phyloP scores from a whole-genome alignment of 2,329 filamentous ascomycete genomes.

The Penicillium sp. region DNA sequence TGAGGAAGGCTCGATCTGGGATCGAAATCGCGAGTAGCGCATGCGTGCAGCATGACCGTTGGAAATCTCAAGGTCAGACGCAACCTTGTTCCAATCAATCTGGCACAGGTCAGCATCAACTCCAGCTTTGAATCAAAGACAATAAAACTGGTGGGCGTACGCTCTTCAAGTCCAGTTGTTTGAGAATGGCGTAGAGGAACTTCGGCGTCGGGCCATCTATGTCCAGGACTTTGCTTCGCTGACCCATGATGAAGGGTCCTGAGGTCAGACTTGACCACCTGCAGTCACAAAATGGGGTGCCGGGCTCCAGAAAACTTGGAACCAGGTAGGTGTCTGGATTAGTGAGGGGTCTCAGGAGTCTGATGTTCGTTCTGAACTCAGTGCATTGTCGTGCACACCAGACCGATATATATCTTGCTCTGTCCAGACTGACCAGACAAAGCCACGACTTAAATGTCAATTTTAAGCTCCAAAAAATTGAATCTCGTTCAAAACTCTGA shows the following conservation, averaged over 20 bases:
- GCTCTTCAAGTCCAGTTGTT: constrained; percentile 56
- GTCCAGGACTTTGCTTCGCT: constrained; percentile 48
- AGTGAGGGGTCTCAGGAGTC: not conserved
- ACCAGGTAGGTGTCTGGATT: not conserved
- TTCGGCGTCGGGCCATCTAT: constrained; percentile 53
- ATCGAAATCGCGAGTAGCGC: constrained; percentile 58
- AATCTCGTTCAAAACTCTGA: not conserved
- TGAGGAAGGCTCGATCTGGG: constrained; percentile 51
- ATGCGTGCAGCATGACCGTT: constrained; percentile 61
- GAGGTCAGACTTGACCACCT: not conserved
- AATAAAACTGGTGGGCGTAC: constrained; percentile 35
- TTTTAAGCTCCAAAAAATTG: not conserved
- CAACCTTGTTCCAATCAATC: constrained; percentile 58
- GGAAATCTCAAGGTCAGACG: constrained; percentile 52
- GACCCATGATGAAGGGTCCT: constrained; percentile 30
- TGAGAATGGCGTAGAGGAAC: constrained; percentile 59
- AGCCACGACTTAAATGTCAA: not conserved
- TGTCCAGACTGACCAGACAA: not conserved
- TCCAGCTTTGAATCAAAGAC: not conserved
- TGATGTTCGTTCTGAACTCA: not conserved
- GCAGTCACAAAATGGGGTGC: not conserved
- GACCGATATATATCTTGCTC: not conserved
- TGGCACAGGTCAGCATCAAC: constrained; percentile 22
- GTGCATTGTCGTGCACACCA: not conserved
- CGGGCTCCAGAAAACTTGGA: not conserved